Evolutionary conservation across 495 filamentous ascomycete species (phyloP), one percentile per base, ranked within the genome.

Genomic region (Lepraria neglecta): DNA sequence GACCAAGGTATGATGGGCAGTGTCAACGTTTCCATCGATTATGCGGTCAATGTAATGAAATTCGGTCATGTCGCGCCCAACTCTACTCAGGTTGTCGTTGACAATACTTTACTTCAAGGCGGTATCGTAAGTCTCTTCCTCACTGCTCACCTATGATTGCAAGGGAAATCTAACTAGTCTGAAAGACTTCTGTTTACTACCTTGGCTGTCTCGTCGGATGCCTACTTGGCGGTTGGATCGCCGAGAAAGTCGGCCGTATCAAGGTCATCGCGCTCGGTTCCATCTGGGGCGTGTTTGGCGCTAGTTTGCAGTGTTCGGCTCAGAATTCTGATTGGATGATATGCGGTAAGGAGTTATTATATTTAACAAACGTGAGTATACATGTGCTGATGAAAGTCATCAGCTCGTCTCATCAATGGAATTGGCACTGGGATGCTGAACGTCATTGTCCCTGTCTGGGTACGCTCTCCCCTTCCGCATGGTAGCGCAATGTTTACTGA

Each of bases 341-440:
- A 62, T 84, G 82, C 66, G 76, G 81, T 83, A 46, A 4, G 45
- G 24, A 38, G 6, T 11, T 38, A 15, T n/a, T 35, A 38, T 15
- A 10, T 45, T 7, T 19, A 46, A 3, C 15, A 17, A 46, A 3
- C 15, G 10, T 17, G 21, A 38, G 17, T 38, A 28, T 38, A 4
- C 40, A 10, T 4, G 43, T 2, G 30, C 44, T 48, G 33, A 56
- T 65, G 24, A 58, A n/a, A 52, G 5, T 7, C 14, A 6, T 30
- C 48, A 68, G 66, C 84, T 40, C 81, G 86, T 52, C 72, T 81
- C 28, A 72, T 87, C 55, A 87, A 87, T 63, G 85, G 85, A 5
- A 79, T 85, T 47, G 85, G 84, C n/a, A 88, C 85, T 21, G 85
- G 85, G 24, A 83, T 87, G 44, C 67, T 88, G 28, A 88, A 86